Base-by-base conservation (phyloP, 176 grass and related monocot species). In the Phragmites australis region DNA sequence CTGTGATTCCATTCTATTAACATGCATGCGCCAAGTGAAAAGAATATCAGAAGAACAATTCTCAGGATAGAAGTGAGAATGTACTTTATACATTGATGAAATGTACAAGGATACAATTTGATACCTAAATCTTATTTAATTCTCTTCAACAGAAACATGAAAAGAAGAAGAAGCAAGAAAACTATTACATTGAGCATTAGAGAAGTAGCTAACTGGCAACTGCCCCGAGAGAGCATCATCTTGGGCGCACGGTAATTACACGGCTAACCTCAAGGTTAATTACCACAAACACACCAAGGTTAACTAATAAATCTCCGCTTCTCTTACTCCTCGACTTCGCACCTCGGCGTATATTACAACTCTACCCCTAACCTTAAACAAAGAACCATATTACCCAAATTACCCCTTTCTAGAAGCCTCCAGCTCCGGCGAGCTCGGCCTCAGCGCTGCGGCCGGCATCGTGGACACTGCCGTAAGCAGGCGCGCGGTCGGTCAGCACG, bases 401-500 rank as follows among this genome's bases (percentile, higher is more conserved):
- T 84, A 27, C 61, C 71, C 76, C 54, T 61, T 22, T 62, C 47
- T 17, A 17, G 68, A 74, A 48, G 48, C 47, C 76, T 53, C 57
- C 70, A 23, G n/a, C 82, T 69, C 77, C 47, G 65, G 80, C 42
- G 58, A 64, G 64, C 77, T 23, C 1, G 23, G 14, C 61, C 76
- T 42, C n/a, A 43, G 3, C 56, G 26, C 19, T 29, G 73, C 26
- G 31, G 18, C 39, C 9, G 37, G 34, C 40, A 42, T 58, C 11
- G 25, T 3, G 30, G 29, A 22, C 29, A 11, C 10, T 19, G 34
- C 52, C 9, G 18, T 30, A 1, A 62, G 42, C 18, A 62, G 19
- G 41, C n/a, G n/a, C n/a, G n/a, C 14, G 15, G 34, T 29, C 21
- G 37, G 42, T 92, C 85, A 90, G 78, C 89, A 94, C 16, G 93